Evolutionary conservation across 2,329 filamentous ascomycete species (phyloP).

Genomic region (Botrytis pseudocinerea): DNA sequence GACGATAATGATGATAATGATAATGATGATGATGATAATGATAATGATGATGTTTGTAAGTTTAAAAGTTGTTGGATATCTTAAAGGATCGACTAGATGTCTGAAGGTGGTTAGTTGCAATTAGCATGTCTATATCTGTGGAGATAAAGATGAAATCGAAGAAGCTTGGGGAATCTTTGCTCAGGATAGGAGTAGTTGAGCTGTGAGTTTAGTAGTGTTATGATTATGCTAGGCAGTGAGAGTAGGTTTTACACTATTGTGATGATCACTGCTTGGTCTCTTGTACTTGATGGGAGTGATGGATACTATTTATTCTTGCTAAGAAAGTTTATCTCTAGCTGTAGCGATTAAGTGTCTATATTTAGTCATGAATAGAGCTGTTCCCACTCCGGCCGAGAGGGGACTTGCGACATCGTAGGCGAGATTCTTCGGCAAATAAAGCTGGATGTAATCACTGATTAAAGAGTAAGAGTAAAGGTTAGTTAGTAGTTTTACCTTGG

Average conservation of each 20-base stretch:
- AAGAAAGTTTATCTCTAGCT: fast-evolving
- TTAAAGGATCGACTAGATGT: background rate
- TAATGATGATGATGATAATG: no score
- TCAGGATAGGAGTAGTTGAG: background rate
- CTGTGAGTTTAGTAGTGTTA: background rate
- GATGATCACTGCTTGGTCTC: background rate
- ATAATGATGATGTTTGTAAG: no score
- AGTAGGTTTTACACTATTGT: background rate
- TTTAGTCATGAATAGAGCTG: background rate
- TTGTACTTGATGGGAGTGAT: background rate
- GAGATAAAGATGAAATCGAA: background rate
- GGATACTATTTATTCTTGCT: background rate
- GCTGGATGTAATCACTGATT: background rate
- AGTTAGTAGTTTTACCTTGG: background rate
- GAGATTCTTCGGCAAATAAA: background rate
- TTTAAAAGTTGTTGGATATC: background rate
- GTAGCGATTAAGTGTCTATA: background rate
- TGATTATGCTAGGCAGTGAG: background rate
- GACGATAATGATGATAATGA: no score
- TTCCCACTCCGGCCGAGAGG: background rate
- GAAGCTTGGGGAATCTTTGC: background rate
- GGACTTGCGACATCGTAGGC: background rate
- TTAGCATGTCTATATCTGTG: background rate
- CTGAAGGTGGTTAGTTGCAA: no score
- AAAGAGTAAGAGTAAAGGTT: background rate